Conservation (phyloP, 768 basidiomycete species). For the Leccinum subgranulosum region DNA sequence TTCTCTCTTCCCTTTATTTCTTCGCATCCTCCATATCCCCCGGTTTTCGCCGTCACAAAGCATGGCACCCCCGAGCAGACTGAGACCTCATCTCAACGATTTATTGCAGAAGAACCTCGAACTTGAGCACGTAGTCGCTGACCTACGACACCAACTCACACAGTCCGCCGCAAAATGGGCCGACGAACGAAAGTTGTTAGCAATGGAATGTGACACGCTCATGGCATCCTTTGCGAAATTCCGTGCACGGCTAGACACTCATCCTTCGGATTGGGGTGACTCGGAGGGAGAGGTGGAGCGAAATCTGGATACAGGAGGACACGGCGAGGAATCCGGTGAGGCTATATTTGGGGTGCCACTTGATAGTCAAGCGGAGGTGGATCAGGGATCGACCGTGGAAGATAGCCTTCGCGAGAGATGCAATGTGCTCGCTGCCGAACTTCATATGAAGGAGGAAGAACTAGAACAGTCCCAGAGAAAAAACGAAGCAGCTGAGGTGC, state of each 20-base stretch:
- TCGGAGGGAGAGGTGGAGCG: slow-evolving; percentile 26
- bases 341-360: neutral
- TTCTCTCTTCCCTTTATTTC: neutral
- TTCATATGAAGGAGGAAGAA: slow-evolving; percentile 17
- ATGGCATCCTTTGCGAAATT: slow-evolving; percentile 33
- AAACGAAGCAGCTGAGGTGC: slow-evolving; percentile 19
- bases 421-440: slow-evolving; percentile 16
- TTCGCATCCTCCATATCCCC: neutral
- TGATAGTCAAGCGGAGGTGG: slow-evolving; percentile 4
- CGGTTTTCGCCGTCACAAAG: neutral
- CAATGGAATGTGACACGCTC: slow-evolving; percentile 21
- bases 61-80: slow-evolving; percentile 25
- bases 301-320: slow-evolving; percentile 14
- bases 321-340: slow-evolving; percentile 17
- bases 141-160: slow-evolving; percentile 27
- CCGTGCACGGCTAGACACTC: slow-evolving; percentile 22
- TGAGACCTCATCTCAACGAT: slow-evolving; percentile 27
- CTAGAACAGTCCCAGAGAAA: slow-evolving; percentile 15
- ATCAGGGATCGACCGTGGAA: slow-evolving; percentile 4
- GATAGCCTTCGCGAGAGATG: slow-evolving; percentile 13
- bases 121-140: slow-evolving; percentile 27
- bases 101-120: slow-evolving; percentile 29
- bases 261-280: slow-evolving; percentile 20
- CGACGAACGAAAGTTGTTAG: slow-evolving; percentile 26
- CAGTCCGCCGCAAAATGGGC: slow-evolving; percentile 29